Evolutionary conservation across 148 eudicot genomes (phyloP), one percentile per base, ranked within the genome.

Genomic region (Pouteria glomerata): DNA sequence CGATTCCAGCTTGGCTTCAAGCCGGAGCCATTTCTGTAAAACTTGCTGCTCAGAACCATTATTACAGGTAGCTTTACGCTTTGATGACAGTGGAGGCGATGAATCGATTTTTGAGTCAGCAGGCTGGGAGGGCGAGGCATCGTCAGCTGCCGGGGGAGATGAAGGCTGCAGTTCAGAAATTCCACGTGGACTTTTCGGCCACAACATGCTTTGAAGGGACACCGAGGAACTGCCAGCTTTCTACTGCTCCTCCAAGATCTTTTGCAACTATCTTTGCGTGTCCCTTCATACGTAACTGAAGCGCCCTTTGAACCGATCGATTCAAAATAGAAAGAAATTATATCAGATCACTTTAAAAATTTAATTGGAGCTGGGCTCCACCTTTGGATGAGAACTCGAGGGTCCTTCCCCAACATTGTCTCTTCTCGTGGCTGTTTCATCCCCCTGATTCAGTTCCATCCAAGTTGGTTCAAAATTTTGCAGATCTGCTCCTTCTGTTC

Each of bases 231-330:
- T 79, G 37, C 74, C 80, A 19, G 82, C 69, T 70, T 82, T 82
- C 52, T 76, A 80, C 78, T 82, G 85, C 30, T 82, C 80, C 35
- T 82, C 85, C 34, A 82, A 62, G 69, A 82, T 82, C 80, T 76
- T 82, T 63, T 82, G 85, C 73, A 82, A 74, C 73, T 79, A 79
- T 51, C 78, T n/a, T 74, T 8, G 85, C 85, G 21, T 82, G 85
- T 55, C 76, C 80, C 63, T 82, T 82, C 4, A 82, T 82, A 71
- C 85, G 85, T 31, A 82, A 66, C 58, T 82, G 85, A 55, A 82
- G 85, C 57, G 66, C 65, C 70, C 80, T 45, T 76, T 82, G 85
- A 35, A 82, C 85, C 85, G 78, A 29, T 27, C 37, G 15, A 58
- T 2, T 3, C 19, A 45, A 45, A 45, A 7, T 2, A 7, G 7